phyloP scores from a whole-genome alignment of 257 asterid genomes.

The Ilex asprella region DNA sequence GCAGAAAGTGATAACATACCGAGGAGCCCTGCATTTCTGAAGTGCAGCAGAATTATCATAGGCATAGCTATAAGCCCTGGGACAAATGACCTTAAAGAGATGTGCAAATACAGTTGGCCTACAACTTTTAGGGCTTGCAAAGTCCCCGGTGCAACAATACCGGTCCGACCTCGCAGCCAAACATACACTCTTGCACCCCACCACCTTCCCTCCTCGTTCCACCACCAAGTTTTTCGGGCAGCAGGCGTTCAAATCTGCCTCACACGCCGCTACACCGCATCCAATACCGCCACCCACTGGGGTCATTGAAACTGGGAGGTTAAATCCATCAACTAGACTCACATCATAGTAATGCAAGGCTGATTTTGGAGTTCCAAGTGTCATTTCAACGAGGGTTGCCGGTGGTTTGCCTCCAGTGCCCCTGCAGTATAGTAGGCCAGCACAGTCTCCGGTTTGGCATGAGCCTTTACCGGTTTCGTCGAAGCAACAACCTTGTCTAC shows the following conservation, averaged over 20 bases:
- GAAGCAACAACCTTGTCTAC: conserved; percentile 64
- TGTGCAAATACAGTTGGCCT: conserved; percentile 37
- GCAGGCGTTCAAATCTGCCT: conserved; percentile 45
- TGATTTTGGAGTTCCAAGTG: conserved; percentile 44
- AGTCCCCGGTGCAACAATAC: conserved; percentile 55
- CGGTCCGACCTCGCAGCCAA: conserved; percentile 36
- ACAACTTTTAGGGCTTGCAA: conserved; percentile 28
- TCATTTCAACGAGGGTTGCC: conserved; percentile 72
- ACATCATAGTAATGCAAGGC: conserved; percentile 67
- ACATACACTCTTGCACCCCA: conserved; percentile 70
- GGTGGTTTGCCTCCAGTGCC: conserved; percentile 63
- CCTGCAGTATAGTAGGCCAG: conserved; percentile 43
- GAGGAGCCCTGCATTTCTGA: conserved; percentile 45
- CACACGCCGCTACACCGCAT: conserved; percentile 72
- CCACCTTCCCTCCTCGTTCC: conserved; percentile 33
- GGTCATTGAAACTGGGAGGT: conserved; percentile 57
- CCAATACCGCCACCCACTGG: conserved; percentile 43
- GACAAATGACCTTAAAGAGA: conserved; percentile 61
- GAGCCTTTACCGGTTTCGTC: conserved; percentile 43
- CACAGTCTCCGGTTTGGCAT: conserved; percentile 77
- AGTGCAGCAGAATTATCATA: conserved; percentile 49
- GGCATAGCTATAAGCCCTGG: conserved; percentile 56
- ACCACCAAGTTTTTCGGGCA: conserved; percentile 54
- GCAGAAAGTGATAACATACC: conserved; percentile 57
- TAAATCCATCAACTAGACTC: conserved; percentile 79